Evolutionary conservation across 495 filamentous ascomycete genomes (phyloP).

Genomic region (Lophiotrema nucula): DNA sequence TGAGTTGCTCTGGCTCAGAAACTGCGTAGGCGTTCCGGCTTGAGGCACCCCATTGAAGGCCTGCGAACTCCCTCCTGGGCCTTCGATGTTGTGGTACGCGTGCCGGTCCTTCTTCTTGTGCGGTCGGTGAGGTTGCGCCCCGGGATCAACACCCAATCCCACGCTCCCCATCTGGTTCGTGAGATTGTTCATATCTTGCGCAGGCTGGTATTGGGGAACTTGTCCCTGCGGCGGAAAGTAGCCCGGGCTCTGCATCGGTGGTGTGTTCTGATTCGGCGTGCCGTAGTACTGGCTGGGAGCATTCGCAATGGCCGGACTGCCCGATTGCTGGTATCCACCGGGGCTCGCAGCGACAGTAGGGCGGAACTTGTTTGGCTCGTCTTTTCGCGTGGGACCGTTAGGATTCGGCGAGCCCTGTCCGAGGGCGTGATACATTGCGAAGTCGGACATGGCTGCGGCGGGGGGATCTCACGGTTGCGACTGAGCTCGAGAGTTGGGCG

Average conservation of each 20-base stretch:
- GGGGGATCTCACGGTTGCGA: not conserved
- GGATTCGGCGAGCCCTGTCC: constrained; percentile 65
- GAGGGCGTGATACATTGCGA: constrained; percentile 72
- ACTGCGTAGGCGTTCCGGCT: constrained; percentile 60
- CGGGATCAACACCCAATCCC: constrained; percentile 63
- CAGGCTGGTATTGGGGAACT: constrained; percentile 12
- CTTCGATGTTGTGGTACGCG: constrained; percentile 85
- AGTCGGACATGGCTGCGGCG: constrained; percentile 64
- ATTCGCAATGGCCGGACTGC: constrained; percentile 47
- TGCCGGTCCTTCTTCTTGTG: constrained; percentile 93
- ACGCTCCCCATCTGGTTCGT: constrained; percentile 85
- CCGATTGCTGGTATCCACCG: constrained; percentile 61
- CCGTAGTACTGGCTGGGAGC: constrained; percentile 45
- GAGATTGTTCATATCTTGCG: constrained; percentile 57
- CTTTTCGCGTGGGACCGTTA: constrained; percentile 52
- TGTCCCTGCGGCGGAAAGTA: constrained; percentile 32
- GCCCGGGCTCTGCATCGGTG: constrained; percentile 35
- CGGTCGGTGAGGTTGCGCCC: constrained; percentile 48
- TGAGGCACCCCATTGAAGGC: constrained; percentile 65
- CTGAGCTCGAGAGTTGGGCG: constrained; percentile 1
- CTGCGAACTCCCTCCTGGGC: constrained; percentile 61
- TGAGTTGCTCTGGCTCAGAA: constrained; percentile 55
- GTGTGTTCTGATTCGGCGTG: constrained; percentile 37
- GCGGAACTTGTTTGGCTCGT: constrained; percentile 57
- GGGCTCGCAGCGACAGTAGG: constrained; percentile 50